These are phyloP conservation scores for Artemisia annua DNA, from an alignment of 129 eudicot species.

Conservation along the genomic window DNA sequence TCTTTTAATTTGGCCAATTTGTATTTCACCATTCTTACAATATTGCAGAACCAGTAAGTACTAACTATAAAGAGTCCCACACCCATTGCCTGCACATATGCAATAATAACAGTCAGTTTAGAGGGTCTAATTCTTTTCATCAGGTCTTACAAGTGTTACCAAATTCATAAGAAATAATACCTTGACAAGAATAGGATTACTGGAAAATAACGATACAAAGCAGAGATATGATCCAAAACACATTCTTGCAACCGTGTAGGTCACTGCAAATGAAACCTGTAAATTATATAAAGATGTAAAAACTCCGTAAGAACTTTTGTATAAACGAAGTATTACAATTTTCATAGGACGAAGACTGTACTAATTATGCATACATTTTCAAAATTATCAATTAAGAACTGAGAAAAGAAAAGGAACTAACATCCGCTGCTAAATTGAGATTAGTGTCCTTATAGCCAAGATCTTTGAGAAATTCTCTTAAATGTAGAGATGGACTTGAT, in stretches of 20 bases:
- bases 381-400: too few relatives aligned
- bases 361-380: too few relatives aligned
- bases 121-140: not conserved
- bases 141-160: not conserved
- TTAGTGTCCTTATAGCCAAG: slow-evolving; percentile 70
- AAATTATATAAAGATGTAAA: slow-evolving; percentile 3
- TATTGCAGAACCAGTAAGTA: slow-evolving; percentile 87
- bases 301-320: too few relatives aligned
- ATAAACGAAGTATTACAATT: too few relatives aligned
- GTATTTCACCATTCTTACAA: slow-evolving; percentile 67
- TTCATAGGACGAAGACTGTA: too few relatives aligned
- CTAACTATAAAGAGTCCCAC: slow-evolving; percentile 77
- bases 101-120: not conserved
- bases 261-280: slow-evolving; percentile 69
- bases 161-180: not conserved
- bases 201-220: slow-evolving; percentile 66
- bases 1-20: slow-evolving; percentile 45
- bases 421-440: slow-evolving; percentile 87
- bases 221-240: slow-evolving; percentile 73
- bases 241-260: slow-evolving; percentile 83
- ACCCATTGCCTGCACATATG: slow-evolving; percentile 64
- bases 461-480: slow-evolving; percentile 88
- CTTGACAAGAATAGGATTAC: slow-evolving; percentile 62
- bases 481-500: slow-evolving; percentile 88
- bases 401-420: slow-evolving; percentile 32